Base-by-base conservation (phyloP, 306 rosid genomes). In the Acacia crassicarpa region DNA sequence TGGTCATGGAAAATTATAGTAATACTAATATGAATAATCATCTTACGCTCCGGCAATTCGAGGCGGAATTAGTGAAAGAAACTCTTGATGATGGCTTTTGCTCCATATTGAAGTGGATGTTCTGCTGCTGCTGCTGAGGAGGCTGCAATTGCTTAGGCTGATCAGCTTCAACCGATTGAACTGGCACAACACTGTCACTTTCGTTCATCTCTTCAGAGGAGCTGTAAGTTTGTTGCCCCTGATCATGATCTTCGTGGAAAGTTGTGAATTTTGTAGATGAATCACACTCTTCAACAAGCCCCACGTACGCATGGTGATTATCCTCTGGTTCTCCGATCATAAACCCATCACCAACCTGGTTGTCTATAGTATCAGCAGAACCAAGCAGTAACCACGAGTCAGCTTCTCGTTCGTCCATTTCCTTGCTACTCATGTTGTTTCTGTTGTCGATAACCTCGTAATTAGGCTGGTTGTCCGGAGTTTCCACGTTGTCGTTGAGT, bases 351-450 rank as follows among this genome's bases (percentile, higher is more conserved):
- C 68, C 75, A 23, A 43, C 40, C 58, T 71, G 76, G 63, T 67
- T 51, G 13, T 79, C 59, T 22, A 49, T 68, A 0, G 48, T 38
- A 16, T 78, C 67, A 67, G 67, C 54, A 51, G 75, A 56, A 78
- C 68, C 75, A 14, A 78, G 75, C 67, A 78, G 54, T 9, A 54
- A 59, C 74, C 74, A 79, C 11, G 76, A 79, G 3, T 68, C 82
- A 8, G 56, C 56, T 54, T 79, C 76, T 5, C 25, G 11, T 16
- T 68, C 76, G 27, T 79, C 45, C 54, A 78, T 53, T 53, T 68
- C 58, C 33, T 23, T 54, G 49, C 51, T 67, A 11, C 20, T 68
- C 4, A 35, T 11, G 32, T n/a, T 38, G 6, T 68, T 53, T 22
- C n/a, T 38, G 6, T 41, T 53, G 9, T 20, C 54, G 54, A 69